Percentiles rank a stretch among this genome's conserved stretches.
Conservation (phyloP, 2,329 filamentous ascomycete species). For the Alternaria sp. region DNA sequence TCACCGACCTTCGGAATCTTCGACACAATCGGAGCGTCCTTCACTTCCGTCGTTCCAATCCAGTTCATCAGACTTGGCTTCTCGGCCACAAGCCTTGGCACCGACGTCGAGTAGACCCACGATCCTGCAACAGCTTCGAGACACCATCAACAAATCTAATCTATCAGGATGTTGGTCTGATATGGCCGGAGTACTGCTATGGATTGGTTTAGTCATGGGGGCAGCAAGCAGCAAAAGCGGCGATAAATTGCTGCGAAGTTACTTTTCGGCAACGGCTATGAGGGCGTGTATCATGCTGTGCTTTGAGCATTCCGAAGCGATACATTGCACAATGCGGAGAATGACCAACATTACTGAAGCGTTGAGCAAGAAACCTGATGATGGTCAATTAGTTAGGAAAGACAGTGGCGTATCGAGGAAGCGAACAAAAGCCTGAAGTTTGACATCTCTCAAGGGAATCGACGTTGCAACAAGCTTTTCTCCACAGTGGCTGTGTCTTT, state of each 20-base stretch:
- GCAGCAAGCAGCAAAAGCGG: slow-evolving; percentile 42
- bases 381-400: slow-evolving; percentile 5
- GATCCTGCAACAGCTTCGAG: slow-evolving; percentile 36
- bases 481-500: slow-evolving; percentile 24
- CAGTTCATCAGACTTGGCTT: slow-evolving; percentile 12
- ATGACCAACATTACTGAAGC: slow-evolving; percentile 40
- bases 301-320: slow-evolving; percentile 48
- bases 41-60: slow-evolving; percentile 23
- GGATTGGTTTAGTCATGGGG: slow-evolving; percentile 46
- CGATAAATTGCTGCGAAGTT: slow-evolving; percentile 35
- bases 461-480: slow-evolving; percentile 29
- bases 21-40: slow-evolving; percentile 17
- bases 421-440: slow-evolving; percentile 17
- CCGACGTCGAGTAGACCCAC: slow-evolving; percentile 15
- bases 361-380: slow-evolving; percentile 11
- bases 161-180: slow-evolving; percentile 48
- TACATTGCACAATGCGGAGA: slow-evolving; percentile 39
- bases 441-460: neutral
- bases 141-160: slow-evolving; percentile 42
- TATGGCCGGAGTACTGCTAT: slow-evolving; percentile 52
- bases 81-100: neutral
- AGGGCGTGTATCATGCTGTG: slow-evolving; percentile 46
- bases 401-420: slow-evolving; percentile 22
- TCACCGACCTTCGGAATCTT: slow-evolving; percentile 17
- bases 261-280: slow-evolving; percentile 46